These are phyloP conservation scores for Hypoxylon sp. DNA, from an alignment of 2,329 filamentous ascomycete genomes.

Conservation along the genomic window DNA sequence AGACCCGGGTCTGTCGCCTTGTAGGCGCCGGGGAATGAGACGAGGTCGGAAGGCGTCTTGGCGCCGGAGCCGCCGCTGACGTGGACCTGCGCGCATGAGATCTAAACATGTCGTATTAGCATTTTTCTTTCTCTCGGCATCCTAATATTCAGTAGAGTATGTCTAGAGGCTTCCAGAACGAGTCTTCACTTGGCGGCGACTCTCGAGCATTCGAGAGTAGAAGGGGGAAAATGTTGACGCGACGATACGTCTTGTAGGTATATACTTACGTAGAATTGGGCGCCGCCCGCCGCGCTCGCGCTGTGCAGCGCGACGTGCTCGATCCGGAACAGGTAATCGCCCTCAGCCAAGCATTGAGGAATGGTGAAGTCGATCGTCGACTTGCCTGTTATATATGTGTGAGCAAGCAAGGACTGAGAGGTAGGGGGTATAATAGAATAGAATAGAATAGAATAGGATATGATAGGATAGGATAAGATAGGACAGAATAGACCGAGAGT, in stretches of 20 bases:
- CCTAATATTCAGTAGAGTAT: too few species aligned
- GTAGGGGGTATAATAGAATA: too few species aligned
- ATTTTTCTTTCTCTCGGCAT: too few species aligned
- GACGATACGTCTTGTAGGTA: too few species aligned
- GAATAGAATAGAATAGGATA: not conserved
- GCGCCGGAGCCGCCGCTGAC: conserved; percentile 51
- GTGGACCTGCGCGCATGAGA: conserved; percentile 52
- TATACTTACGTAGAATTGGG: conserved; percentile 56
- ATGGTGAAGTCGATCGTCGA: conserved; percentile 49
- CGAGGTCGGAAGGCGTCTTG: conserved; percentile 44
- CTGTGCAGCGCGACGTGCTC: conserved; percentile 54
- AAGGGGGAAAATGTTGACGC: too few species aligned
- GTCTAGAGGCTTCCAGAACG: too few species aligned
- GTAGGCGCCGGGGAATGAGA: conserved; percentile 53
- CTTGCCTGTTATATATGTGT: conserved; percentile 38
- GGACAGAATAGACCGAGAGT: not conserved
- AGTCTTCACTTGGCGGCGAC: too few species aligned
- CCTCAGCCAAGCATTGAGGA: conserved; percentile 51
- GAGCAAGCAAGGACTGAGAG: conserved; percentile 6
- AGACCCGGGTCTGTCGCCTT: conserved; percentile 53
- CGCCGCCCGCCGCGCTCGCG: conserved; percentile 49
- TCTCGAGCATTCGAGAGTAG: too few species aligned
- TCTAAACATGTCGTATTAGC: too few species aligned
- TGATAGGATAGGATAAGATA: not conserved
- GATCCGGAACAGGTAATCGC: conserved; percentile 55